phyloP scores from a whole-genome alignment of 805 yeast species.

The Scheffersomyces stipitis region DNA sequence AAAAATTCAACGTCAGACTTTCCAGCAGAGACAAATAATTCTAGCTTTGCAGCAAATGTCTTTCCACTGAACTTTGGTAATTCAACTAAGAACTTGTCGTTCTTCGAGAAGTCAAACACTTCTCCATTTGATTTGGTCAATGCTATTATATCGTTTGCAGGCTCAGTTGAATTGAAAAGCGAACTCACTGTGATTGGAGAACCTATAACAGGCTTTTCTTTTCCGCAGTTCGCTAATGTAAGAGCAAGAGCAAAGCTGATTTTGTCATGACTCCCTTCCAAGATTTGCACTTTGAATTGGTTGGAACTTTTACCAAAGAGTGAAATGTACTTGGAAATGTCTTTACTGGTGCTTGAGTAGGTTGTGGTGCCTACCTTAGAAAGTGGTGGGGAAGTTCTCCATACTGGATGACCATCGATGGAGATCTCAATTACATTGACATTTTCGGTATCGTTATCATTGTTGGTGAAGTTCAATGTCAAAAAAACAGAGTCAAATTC shows the following conservation, averaged over 20 bases:
- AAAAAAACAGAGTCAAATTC: conserved; percentile 24
- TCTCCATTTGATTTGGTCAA: conserved; percentile 16
- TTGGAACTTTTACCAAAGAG: conserved; percentile 13
- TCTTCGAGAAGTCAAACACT: conserved; percentile 19
- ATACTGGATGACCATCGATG: conserved; percentile 21
- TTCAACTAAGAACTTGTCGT: too few relatives aligned
- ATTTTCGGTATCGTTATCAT: conserved; percentile 14
- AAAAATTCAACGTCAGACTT: conserved; percentile 23
- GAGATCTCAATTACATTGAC: conserved; percentile 19
- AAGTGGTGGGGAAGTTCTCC: conserved; percentile 28
- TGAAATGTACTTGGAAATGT: conserved; percentile 22
- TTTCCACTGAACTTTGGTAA: too few relatives aligned
- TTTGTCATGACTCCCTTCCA: conserved; percentile 19
- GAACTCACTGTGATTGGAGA: conserved; percentile 10
- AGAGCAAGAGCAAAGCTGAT: conserved; percentile 19
- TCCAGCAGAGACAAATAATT: conserved; percentile 25
- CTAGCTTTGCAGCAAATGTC: conserved; percentile 21
- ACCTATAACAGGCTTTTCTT: background rate
- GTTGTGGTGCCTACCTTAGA: conserved; percentile 13
- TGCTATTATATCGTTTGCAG: conserved; percentile 21
- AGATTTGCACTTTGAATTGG: conserved; percentile 14
- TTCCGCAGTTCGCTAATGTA: conserved; percentile 16
- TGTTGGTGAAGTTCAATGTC: conserved; percentile 23
- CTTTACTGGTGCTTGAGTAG: conserved; percentile 20
- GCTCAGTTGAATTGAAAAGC: conserved; percentile 17